Percentiles rank a stretch among this genome's conserved stretches.
Evolutionary conservation across 2,329 filamentous ascomycete species (phyloP).

Genomic region (Passalora sequoiae): DNA sequence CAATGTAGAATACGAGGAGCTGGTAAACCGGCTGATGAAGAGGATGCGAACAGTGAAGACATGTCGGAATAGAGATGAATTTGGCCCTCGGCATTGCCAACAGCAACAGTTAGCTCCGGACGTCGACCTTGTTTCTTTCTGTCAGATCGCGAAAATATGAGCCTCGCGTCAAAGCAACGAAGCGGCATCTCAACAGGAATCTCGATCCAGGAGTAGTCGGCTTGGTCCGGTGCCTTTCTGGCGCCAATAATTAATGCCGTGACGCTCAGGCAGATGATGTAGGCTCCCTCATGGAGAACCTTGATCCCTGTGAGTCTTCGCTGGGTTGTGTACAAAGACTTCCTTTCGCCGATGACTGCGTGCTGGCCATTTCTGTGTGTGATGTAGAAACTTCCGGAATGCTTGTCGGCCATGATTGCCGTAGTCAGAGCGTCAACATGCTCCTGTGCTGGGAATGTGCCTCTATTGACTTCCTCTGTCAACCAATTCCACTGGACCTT

Average conservation of each 20-base stretch:
- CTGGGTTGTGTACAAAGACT: conserved; percentile 36
- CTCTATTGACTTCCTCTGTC: conserved; percentile 12
- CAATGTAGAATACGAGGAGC: conserved; percentile 72
- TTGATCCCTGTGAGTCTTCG: conserved; percentile 36
- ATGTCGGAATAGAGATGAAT: conserved; percentile 68
- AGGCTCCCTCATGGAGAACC: conserved; percentile 51
- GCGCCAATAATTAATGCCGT: conserved; percentile 59
- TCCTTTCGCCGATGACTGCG: conserved; percentile 35
- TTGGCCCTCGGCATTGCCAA: conserved; percentile 71
- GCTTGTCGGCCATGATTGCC: conserved; percentile 9
- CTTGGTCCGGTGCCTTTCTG: conserved; percentile 30
- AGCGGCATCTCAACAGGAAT: conserved; percentile 57
- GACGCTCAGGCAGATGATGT: conserved; percentile 53
- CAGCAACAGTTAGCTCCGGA: conserved; percentile 62
- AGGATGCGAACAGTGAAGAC: conserved; percentile 22
- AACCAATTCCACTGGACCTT: conserved; percentile 55
- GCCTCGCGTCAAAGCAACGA: conserved; percentile 60
- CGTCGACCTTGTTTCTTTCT: conserved; percentile 31
- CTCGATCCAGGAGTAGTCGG: conserved; percentile 51
- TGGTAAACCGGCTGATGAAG: conserved; percentile 29
- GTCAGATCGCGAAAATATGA: conserved; percentile 20
- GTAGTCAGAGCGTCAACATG: conserved; percentile 17
- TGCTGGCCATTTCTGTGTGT: conserved; percentile 10
- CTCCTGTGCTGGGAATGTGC: conserved; percentile 19
- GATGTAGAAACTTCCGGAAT: conserved; percentile 18